Evolutionary conservation across 108 stramenopile species (phyloP).

Genomic region (Nitzschia putrida): DNA sequence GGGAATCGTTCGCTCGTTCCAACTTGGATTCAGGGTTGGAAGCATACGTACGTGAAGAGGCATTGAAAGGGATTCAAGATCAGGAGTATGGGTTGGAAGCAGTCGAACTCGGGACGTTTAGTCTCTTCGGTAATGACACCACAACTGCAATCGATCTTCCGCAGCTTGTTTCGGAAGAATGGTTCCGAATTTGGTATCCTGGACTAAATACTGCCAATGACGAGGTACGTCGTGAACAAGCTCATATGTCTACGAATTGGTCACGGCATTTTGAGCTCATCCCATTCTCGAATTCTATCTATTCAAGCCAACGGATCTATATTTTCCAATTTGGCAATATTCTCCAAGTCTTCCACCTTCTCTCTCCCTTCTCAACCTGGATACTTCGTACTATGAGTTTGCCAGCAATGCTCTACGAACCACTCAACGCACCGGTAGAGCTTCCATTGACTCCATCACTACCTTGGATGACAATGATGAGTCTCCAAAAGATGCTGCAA

Average conservation of each 20-base stretch:
- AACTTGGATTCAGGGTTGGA: neutral
- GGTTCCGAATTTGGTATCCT: constrained; percentile 6
- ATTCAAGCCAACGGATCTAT: neutral
- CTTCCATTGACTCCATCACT: neutral
- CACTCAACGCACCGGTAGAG: neutral
- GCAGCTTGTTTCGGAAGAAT: neutral
- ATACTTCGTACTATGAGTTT: neutral
- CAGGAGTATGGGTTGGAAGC: neutral
- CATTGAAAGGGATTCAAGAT: neutral
- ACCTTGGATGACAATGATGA: neutral
- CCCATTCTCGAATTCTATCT: neutral
- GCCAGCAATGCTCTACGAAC: neutral
- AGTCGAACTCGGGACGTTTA: neutral
- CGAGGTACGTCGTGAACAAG: neutral
- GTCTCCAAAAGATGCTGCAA: neutral
- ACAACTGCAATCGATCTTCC: neutral
- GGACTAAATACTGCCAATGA: neutral
- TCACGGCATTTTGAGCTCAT: neutral
- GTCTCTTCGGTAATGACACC: neutral
- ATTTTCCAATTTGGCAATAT: neutral
- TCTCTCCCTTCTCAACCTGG: neutral
- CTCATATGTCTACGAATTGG: neutral
- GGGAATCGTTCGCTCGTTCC: constrained; percentile 4
- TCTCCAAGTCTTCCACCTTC: neutral
- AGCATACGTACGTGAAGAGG: neutral